Evolutionary conservation across 768 basidiomycete species (phyloP).

Genomic region (Psilocybe tampanensis): DNA sequence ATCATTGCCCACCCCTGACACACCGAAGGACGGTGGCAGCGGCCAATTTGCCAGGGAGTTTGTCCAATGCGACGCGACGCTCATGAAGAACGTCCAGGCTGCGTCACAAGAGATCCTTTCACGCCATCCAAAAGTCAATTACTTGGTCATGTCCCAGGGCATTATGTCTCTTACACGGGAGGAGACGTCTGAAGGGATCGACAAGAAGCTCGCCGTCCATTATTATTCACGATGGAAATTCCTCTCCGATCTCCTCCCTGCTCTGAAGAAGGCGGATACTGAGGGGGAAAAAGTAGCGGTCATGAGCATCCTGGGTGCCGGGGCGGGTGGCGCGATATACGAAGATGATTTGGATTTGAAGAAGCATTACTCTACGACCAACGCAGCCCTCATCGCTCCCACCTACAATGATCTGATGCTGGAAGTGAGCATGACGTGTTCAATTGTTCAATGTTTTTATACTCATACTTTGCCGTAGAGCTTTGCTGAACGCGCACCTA

Average conservation of each 20-base stretch:
- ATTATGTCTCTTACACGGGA: slow-evolving; percentile 30
- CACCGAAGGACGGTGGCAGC: neutral
- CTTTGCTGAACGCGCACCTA: slow-evolving; percentile 32
- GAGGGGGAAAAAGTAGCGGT: slow-evolving; percentile 52
- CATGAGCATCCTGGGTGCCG: slow-evolving; percentile 43
- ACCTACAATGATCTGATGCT: slow-evolving; percentile 60
- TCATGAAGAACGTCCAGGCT: slow-evolving; percentile 51
- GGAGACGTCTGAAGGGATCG: slow-evolving; percentile 30
- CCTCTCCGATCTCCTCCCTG: slow-evolving; percentile 45
- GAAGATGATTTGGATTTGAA: slow-evolving; percentile 54
- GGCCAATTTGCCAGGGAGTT: slow-evolving; percentile 40
- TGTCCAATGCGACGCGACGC: slow-evolving; percentile 52
- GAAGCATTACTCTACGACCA: slow-evolving; percentile 40
- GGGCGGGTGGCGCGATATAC: slow-evolving; percentile 36
- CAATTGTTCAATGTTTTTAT: neutral
- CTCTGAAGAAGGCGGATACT: slow-evolving; percentile 43
- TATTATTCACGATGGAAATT: slow-evolving; percentile 49
- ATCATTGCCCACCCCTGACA: slow-evolving; percentile 33
- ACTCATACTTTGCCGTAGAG: slow-evolving; percentile 22
- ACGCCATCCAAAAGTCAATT: slow-evolving; percentile 50
- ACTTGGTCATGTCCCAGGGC: slow-evolving; percentile 50
- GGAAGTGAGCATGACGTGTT: slow-evolving; percentile 36
- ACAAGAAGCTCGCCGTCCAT: slow-evolving; percentile 28
- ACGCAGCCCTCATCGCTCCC: slow-evolving; percentile 34
- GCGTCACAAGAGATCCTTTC: slow-evolving; percentile 29